Evolutionary conservation across 2,329 filamentous ascomycete genomes (phyloP).

Genomic region (Periconia sp.): DNA sequence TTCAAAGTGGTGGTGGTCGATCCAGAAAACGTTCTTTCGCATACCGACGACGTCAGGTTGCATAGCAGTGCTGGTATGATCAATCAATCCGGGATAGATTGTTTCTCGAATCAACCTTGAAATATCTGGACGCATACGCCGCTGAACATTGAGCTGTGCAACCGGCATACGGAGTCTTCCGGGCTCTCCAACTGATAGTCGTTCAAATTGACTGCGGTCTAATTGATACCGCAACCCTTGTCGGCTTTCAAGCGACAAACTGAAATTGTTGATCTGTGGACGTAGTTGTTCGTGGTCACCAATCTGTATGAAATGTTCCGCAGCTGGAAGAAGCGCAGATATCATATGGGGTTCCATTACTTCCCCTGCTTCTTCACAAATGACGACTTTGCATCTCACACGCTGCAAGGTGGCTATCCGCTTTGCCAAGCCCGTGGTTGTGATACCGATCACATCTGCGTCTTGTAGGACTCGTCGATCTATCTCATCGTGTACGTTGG

Average conservation of each 20-base stretch:
- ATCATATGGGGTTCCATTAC: conserved; percentile 69
- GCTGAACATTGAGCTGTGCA: conserved; percentile 60
- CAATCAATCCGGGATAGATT: conserved; percentile 63
- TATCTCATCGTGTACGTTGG: conserved; percentile 43
- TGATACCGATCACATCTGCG: conserved; percentile 64
- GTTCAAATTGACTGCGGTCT: conserved; percentile 67
- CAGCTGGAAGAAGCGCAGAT: conserved; percentile 63
- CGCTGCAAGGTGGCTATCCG: conserved; percentile 57
- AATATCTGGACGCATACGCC: conserved; percentile 70
- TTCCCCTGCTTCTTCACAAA: conserved; percentile 74
- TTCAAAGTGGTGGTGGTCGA: conserved; percentile 63
- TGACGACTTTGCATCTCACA: conserved; percentile 61
- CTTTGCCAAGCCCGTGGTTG: conserved; percentile 66
- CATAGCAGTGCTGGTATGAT: conserved; percentile 48
- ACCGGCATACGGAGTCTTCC: conserved; percentile 31
- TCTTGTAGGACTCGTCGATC: conserved; percentile 47
- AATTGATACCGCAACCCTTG: conserved; percentile 59
- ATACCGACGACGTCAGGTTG: conserved; percentile 62
- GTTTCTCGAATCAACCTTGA: conserved; percentile 63
- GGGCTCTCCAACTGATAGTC: conserved; percentile 51
- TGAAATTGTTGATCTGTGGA: conserved; percentile 62
- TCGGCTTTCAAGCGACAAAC: conserved; percentile 58
- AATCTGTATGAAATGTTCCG: conserved; percentile 69
- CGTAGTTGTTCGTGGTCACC: conserved; percentile 69
- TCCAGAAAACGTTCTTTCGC: conserved; percentile 63